Evolutionary conservation across 352 stramenopile genomes (phyloP), one percentile per base, ranked within the genome.

Genomic region (Pythium angustatum): DNA sequence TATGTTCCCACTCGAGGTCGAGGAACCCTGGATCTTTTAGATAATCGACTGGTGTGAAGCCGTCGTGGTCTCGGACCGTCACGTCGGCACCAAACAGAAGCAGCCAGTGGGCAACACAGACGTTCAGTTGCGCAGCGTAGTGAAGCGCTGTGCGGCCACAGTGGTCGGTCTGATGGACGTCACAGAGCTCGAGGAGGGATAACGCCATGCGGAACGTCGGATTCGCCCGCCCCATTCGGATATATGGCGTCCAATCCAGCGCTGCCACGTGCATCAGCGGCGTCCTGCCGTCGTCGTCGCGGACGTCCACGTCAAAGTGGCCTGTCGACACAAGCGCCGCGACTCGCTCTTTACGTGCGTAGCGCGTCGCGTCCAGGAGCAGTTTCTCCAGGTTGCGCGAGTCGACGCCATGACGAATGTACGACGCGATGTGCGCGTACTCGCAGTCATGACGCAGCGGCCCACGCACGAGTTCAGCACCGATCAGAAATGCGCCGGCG

Each of bases 371-470:
- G 3, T 21, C 6, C 6, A 60, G 19, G 12, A 47, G 53, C 26
- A 50, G 10, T 17, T 15, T 12, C 14, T 50, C 36, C n/a, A 15
- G 5, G 38, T 30, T 43, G 15, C 53, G 21, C 36, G 5, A 22
- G 53, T 60, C 53, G 26, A 60, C 40, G 19, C 38, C 53, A 9
- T 21, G n/a, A 15, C 33, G 38, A 12, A 60, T 12, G 14, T 51
- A 51, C 15, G 21, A 21, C 11, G 1, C 26, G 14, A 28, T 40
- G 17, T 41, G 26, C 27, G 38, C 9, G 19, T 60, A 41, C 22
- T 15, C 15, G 38, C 48, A 54, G 9, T 27, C 12, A 1, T 8
- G 15, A 5, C 5, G 14, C 27, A 40, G 15, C 12, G 19, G 5
- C 3, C 51, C 3, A n/a, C n/a, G n/a, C 6, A 60, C 17, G 2